Evolutionary conservation across 2,329 filamentous ascomycete genomes (phyloP).

Genomic region (Penicillium griseofulvum): DNA sequence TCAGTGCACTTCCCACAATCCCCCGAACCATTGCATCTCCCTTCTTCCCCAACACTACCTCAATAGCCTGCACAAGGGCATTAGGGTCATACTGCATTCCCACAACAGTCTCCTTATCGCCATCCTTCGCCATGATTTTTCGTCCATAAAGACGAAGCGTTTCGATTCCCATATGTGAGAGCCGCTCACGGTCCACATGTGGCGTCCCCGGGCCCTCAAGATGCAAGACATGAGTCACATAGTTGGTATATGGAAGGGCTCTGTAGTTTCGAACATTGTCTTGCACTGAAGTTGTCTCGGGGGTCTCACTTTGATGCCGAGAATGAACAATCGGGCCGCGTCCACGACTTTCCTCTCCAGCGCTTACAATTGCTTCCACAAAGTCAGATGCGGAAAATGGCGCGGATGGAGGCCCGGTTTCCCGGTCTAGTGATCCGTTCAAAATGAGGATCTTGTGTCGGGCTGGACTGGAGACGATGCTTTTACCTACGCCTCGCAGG

Average conservation of each 20-base stretch:
- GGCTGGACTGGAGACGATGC: conserved; percentile 52
- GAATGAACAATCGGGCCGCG: conserved; percentile 22
- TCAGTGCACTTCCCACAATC: conserved; percentile 42
- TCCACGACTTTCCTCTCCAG: conserved; percentile 66
- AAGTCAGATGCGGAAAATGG: conserved; percentile 78
- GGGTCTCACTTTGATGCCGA: not conserved
- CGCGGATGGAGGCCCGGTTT: conserved; percentile 68
- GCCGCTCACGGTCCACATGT: conserved; percentile 62
- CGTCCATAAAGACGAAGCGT: conserved; percentile 74
- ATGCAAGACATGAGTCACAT: conserved; percentile 82
- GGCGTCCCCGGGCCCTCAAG: conserved; percentile 70
- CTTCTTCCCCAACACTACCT: conserved; percentile 69
- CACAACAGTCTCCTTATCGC: conserved; percentile 48
- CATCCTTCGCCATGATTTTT: conserved; percentile 45
- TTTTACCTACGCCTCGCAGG: conserved; percentile 69
- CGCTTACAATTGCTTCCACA: conserved; percentile 72
- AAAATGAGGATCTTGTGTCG: conserved; percentile 77
- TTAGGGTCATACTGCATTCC: conserved; percentile 71
- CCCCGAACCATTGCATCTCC: conserved; percentile 51
- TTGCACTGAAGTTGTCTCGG: conserved; percentile 9
- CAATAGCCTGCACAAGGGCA: conserved; percentile 70
- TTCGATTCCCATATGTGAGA: conserved; percentile 70
- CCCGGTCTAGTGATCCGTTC: conserved; percentile 79
- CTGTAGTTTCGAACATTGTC: conserved; percentile 7
- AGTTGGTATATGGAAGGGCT: conserved; percentile 57